Conservation (phyloP, 1,284 basidiomycete species). For the Porogramme epimiltina region DNA sequence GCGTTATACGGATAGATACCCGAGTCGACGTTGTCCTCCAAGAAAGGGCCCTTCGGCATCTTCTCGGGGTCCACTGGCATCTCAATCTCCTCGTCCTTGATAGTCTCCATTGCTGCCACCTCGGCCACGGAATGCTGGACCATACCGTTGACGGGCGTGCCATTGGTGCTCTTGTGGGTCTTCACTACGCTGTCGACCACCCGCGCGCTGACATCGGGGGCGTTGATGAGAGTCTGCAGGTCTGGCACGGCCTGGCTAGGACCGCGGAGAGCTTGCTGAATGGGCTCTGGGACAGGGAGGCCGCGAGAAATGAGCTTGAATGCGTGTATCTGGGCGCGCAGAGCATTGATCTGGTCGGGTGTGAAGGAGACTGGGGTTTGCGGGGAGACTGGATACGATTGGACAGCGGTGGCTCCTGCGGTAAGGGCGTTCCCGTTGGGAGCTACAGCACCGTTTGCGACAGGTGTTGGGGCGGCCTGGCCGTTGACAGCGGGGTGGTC, state of each 20-base stretch:
- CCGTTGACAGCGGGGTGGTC: conserved; percentile 25
- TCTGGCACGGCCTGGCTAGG: conserved; percentile 60
- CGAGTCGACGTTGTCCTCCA: conserved; percentile 82
- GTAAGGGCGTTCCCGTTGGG: conserved; percentile 31
- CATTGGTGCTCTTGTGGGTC: conserved; percentile 60
- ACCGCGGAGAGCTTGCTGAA: conserved; percentile 79
- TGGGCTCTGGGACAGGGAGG: conserved; percentile 75
- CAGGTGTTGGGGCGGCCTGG: conserved; percentile 16
- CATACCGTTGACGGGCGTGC: conserved; percentile 18
- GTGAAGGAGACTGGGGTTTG: conserved; percentile 81
- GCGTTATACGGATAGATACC: conserved; percentile 96
- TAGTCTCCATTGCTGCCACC: conserved; percentile 4
- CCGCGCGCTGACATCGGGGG: conserved; percentile 58
- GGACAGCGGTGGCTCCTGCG: conserved; percentile 31
- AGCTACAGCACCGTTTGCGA: conserved; percentile 30
- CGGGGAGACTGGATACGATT: conserved; percentile 37
- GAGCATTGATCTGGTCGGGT: conserved; percentile 79
- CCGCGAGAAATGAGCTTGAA: conserved; percentile 86
- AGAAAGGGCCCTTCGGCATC: conserved; percentile 66
- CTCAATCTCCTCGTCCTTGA: conserved; percentile 26
- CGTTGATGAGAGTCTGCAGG: conserved; percentile 64
- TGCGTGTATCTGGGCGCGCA: conserved; percentile 88
- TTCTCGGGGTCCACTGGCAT: conserved; percentile 40
- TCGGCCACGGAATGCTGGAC: conserved; percentile 5
- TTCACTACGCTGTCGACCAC: conserved; percentile 82